A percentile compares a stretch with the other conserved stretches of the same genome.
Conservation (phyloP, 805 yeast species). For the Myxozyma vanderwaltii region DNA sequence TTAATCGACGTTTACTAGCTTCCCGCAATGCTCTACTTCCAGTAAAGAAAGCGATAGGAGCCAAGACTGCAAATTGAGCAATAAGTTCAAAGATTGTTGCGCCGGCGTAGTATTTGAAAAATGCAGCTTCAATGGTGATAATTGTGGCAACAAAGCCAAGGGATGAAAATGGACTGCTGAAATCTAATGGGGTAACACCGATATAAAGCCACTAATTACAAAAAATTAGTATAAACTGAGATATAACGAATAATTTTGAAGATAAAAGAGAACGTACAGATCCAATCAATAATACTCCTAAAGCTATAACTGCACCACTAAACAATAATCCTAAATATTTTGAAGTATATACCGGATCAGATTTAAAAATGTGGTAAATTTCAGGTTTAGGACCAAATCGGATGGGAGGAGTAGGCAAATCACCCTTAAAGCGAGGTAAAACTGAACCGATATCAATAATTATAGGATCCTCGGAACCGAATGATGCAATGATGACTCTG, state of each 20-base stretch:
- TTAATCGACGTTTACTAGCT: conserved; percentile 38
- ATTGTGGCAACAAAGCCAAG: conserved; percentile 53
- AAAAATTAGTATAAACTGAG: not conserved
- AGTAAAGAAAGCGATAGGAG: conserved; percentile 56
- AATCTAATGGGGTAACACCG: conserved; percentile 30
- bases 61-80: conserved; percentile 51
- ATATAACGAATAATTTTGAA: not conserved
- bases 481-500: conserved; percentile 40
- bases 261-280: conserved; percentile 13
- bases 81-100: conserved; percentile 64
- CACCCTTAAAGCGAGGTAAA: conserved; percentile 33
- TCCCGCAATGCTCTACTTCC: conserved; percentile 69
- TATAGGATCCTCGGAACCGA: conserved; percentile 34
- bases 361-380: conserved; percentile 62
- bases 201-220: conserved; percentile 34
- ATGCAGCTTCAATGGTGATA: conserved; percentile 54
- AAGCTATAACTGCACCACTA: conserved; percentile 48
- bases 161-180: not conserved
- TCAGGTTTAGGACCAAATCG: conserved; percentile 54
- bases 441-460: conserved; percentile 20
- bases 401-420: not conserved
- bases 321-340: conserved; percentile 56
- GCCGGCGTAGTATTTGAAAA: conserved; percentile 60
- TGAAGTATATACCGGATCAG: conserved; percentile 56
- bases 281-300: conserved; percentile 50